These are phyloP conservation scores for Amphirosellinia nigrospora DNA, from an alignment of 495 filamentous ascomycete species.

Conservation along the genomic window DNA sequence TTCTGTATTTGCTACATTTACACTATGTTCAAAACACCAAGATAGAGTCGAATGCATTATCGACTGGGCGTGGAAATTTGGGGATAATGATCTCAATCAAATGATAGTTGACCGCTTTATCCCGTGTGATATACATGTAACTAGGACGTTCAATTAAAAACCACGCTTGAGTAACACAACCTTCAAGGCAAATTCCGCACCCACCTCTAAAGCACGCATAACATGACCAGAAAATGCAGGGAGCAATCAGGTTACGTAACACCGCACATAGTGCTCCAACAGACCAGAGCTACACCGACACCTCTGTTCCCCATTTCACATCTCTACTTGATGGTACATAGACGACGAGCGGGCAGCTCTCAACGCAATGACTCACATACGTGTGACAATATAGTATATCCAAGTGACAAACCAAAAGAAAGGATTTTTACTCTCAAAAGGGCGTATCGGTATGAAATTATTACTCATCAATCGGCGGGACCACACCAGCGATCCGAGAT, in stretches of 20 bases:
- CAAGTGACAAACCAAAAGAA: not conserved
- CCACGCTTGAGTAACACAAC: no score
- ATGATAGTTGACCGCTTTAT: no score
- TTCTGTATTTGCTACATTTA: not conserved
- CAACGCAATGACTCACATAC: constrained; percentile 1
- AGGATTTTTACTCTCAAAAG: not conserved
- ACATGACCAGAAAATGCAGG: not conserved
- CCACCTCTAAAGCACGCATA: not conserved
- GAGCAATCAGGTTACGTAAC: constrained; percentile 1
- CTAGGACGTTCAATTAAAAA: no score
- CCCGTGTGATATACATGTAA: no score
- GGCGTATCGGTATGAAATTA: not conserved
- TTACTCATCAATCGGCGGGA: not conserved
- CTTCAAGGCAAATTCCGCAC: not conserved
- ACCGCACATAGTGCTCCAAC: not conserved
- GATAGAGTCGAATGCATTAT: not conserved
- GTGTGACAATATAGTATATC: not conserved
- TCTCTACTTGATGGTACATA: not conserved
- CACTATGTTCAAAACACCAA: not conserved
- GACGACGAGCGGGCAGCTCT: not conserved
- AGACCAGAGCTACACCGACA: constrained; percentile 1
- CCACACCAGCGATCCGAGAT: not conserved
- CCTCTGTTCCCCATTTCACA: not conserved
- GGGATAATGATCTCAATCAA: not conserved
- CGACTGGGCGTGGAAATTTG: not conserved